phyloP scores from a whole-genome alignment of 371 early-diverging fungal species.

The Syncephalastrum racemosum region DNA sequence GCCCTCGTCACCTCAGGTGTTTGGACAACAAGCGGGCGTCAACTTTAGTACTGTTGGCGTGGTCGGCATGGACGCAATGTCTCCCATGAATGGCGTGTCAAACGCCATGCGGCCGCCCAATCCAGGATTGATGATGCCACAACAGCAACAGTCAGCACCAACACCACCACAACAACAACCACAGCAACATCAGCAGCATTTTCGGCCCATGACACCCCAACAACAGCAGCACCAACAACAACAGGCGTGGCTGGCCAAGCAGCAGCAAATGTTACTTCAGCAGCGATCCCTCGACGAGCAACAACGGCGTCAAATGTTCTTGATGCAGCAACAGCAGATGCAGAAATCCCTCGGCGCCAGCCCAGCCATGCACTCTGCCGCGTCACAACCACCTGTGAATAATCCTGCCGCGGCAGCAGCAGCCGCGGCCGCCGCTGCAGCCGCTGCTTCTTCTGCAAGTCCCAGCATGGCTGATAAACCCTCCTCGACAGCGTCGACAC shows the following conservation, averaged over 20 bases:
- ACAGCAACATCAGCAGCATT: constrained; percentile 1
- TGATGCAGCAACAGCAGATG: constrained; percentile 17
- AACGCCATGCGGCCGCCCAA: constrained; percentile 3
- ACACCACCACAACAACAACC: no score
- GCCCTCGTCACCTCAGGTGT: no score
- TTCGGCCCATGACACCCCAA: constrained; percentile 1
- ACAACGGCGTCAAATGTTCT: constrained; percentile 17
- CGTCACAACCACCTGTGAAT: constrained; percentile 1
- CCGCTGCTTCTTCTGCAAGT: constrained; percentile 10
- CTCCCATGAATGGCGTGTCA: not conserved
- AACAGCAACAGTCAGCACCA: no score
- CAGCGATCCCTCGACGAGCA: constrained; percentile 7
- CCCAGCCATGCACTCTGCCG: not conserved
- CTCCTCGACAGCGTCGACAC: constrained; percentile 14
- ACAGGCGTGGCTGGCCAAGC: constrained; percentile 25
- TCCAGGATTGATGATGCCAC: constrained; percentile 1
- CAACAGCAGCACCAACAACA: constrained; percentile 4
- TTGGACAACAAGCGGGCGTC: no score
- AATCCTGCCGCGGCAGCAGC: constrained; percentile 11
- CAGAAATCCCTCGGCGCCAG: constrained; percentile 4
- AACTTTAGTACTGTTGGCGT: no score
- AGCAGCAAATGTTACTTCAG: constrained; percentile 22
- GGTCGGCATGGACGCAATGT: constrained; percentile 1
- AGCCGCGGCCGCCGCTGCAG: constrained; percentile 13
- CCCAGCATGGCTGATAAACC: not conserved